phyloP scores from a whole-genome alignment of 371 early-diverging fungal genomes.

The Rhizopus sp. region DNA sequence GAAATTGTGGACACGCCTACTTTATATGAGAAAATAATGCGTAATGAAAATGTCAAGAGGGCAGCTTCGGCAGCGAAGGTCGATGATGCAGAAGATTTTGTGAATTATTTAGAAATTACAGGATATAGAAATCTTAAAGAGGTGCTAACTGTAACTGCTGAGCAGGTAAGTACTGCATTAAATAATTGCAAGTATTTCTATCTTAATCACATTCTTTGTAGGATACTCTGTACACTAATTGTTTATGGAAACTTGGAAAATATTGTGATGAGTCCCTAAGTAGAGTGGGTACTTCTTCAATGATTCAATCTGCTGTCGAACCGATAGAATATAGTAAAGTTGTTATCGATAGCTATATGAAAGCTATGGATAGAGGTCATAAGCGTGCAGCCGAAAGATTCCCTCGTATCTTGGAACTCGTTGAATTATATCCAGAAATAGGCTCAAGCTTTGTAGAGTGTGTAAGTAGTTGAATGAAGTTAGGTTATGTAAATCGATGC shows the following conservation, averaged over 20 bases:
- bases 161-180: conserved; percentile 5
- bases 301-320: conserved; percentile 22
- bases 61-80: background rate
- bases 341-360: conserved; percentile 55
- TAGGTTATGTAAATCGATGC: background rate
- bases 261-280: conserved; percentile 41
- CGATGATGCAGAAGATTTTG: conserved; percentile 6
- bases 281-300: conserved; percentile 4
- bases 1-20: background rate
- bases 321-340: conserved; percentile 36
- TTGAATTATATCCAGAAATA: conserved; percentile 55
- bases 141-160: conserved; percentile 5
- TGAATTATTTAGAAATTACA: conserved; percentile 19
- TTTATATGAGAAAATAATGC: background rate
- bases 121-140: conserved; percentile 18
- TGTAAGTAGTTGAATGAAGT: conserved; percentile 18
- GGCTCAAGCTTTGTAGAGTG: conserved; percentile 32
- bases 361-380: conserved; percentile 43
- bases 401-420: conserved; percentile 69
- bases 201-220: conserved; percentile 1
- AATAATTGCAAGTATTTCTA: background rate
- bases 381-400: conserved; percentile 61
- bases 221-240: conserved; percentile 16
- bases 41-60: background rate
- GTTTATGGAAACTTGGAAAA: conserved; percentile 39